Evolutionary conservation across 345 rosid genomes (phyloP).

Genomic region (Litchi chinensis): DNA sequence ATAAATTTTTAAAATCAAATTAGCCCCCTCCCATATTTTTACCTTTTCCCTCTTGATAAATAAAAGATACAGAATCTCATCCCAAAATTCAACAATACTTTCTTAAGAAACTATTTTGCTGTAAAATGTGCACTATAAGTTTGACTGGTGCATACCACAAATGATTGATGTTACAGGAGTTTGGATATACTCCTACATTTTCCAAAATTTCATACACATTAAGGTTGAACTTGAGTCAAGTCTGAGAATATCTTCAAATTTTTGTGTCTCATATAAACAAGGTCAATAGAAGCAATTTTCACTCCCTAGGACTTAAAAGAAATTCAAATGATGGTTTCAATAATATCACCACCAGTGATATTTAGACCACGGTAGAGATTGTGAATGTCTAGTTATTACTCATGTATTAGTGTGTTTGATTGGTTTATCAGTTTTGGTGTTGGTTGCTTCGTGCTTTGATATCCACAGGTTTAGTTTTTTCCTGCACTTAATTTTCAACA

Average conservation of each 20-base stretch:
- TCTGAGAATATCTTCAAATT: background rate
- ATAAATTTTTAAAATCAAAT: too few relatives aligned
- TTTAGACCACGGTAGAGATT: background rate
- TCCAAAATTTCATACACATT: background rate
- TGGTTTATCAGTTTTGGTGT: too few relatives aligned
- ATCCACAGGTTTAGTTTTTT: too few relatives aligned
- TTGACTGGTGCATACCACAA: background rate
- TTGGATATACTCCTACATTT: background rate
- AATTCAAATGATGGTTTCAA: background rate
- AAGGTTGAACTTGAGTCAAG: background rate
- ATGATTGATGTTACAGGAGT: background rate
- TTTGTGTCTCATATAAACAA: background rate
- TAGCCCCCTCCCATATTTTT: background rate
- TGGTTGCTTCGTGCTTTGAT: too few relatives aligned
- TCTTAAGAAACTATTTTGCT: background rate
- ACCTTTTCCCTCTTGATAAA: background rate
- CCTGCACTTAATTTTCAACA: too few relatives aligned
- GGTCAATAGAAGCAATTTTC: background rate
- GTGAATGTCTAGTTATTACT: background rate
- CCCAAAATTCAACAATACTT: background rate
- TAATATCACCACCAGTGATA: background rate
- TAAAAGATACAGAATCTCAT: background rate
- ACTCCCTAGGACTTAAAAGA: background rate
- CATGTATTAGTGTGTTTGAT: too few relatives aligned
- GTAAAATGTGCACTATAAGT: background rate